Conservation (phyloP, 441 rosid genomes). For the Corymbia citriodora region DNA sequence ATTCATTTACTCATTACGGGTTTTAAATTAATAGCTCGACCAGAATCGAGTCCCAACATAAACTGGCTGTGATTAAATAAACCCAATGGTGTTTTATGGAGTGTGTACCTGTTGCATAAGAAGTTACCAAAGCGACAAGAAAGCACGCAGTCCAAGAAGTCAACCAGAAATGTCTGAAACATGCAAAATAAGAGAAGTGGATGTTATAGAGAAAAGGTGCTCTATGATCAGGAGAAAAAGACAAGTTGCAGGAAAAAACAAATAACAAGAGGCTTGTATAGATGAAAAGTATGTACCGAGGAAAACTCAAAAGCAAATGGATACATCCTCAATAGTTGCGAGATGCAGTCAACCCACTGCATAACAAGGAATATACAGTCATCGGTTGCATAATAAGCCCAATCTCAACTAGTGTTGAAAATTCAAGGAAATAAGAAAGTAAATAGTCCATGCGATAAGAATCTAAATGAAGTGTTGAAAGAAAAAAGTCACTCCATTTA, state of each 20-base stretch:
- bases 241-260: background rate
- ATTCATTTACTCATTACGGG: background rate
- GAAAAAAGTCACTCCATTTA: background rate
- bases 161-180: constrained; percentile 88
- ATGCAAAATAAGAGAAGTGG: background rate
- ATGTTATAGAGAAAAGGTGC: background rate
- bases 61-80: background rate
- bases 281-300: constrained; percentile 53
- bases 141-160: constrained; percentile 78
- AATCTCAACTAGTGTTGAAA: background rate
- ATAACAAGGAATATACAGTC: constrained; percentile 19
- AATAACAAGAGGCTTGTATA: background rate
- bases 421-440: background rate
- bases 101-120: constrained; percentile 76
- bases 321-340: constrained; percentile 90
- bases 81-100: background rate
- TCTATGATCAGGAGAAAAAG: background rate
- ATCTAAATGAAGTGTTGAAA: background rate
- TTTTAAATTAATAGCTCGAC: background rate
- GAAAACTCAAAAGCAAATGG: constrained; percentile 97
- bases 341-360: constrained; percentile 99
- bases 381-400: background rate
- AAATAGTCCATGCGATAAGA: background rate
- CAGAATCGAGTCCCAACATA: background rate
- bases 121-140: constrained; percentile 97